Conservation (phyloP, 805 yeast species). For the Zygosaccharomyces lentus region DNA sequence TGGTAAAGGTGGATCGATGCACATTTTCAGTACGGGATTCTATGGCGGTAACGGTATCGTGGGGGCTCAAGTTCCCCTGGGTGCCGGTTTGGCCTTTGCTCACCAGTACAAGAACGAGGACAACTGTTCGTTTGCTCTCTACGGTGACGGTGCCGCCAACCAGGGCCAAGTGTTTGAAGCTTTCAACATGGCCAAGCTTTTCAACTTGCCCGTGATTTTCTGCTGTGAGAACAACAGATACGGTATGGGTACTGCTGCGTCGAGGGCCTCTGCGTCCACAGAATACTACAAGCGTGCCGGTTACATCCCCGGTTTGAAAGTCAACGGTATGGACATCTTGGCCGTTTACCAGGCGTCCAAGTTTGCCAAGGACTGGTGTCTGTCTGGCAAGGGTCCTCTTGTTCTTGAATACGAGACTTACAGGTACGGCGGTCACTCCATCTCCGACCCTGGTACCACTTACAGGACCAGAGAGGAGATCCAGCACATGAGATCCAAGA, state of each 20-base stretch:
- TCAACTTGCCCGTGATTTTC: constrained; percentile 92
- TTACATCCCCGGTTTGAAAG: constrained; percentile 97
- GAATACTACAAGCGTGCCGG: constrained; percentile 99
- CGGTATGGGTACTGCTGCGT: constrained; percentile 99
- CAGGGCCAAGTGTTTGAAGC: constrained; percentile 99
- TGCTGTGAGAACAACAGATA: constrained; percentile 99
- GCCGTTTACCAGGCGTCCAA: constrained; percentile 94
- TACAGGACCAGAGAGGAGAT: constrained; percentile 99
- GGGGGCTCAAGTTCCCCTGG: constrained; percentile 98
- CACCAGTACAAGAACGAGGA: constrained; percentile 86
- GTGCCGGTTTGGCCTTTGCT: constrained; percentile 97
- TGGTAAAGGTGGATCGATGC: constrained; percentile 99
- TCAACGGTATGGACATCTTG: constrained; percentile 97
- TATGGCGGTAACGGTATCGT: constrained; percentile 99
- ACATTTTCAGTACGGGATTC: constrained; percentile 92
- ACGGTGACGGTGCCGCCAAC: constrained; percentile 99
- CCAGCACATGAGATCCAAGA: constrained; percentile 98
- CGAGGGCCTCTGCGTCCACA: constrained; percentile 93
- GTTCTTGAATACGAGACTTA: constrained; percentile 97
- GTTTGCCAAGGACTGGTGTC: constrained; percentile 95
- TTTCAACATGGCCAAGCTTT: constrained; percentile 97
- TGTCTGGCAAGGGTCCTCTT: constrained; percentile 91
- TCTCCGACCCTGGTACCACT: constrained; percentile 99
- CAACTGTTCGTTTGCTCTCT: constrained; percentile 79
- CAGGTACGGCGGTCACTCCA: constrained; percentile 99